phyloP scores from a whole-genome alignment of 2,329 filamentous ascomycete species.

The Geoglossum cookeanum region DNA sequence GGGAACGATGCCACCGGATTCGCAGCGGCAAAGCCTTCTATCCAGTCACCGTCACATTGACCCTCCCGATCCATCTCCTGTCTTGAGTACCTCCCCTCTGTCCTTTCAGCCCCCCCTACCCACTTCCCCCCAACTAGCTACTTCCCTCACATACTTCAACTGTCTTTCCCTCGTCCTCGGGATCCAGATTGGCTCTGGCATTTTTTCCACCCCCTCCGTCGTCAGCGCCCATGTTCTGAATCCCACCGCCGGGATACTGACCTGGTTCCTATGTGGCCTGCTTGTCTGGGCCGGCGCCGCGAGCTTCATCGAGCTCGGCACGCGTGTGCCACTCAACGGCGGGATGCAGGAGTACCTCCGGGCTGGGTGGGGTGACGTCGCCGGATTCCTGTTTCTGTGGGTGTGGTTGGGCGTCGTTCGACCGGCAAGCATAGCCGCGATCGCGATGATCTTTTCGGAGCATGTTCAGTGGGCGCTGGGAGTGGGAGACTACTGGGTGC shows the following conservation, averaged over 20 bases:
- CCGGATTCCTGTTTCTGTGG: constrained; percentile 45
- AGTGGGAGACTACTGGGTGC: no score
- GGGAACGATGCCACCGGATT: no score
- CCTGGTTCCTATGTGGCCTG: constrained; percentile 44
- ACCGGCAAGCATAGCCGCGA: constrained; percentile 43
- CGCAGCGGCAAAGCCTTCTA: no score
- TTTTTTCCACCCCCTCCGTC: constrained; percentile 44
- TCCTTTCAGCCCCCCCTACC: no score
- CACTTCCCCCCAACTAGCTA: no score
- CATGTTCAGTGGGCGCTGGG: constrained; percentile 9
- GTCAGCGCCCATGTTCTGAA: constrained; percentile 46
- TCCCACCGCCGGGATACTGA: constrained; percentile 34
- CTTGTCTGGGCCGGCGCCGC: constrained; percentile 45
- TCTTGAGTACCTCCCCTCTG: no score
- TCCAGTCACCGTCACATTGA: no score
- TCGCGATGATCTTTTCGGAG: constrained; percentile 40
- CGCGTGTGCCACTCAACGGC: constrained; percentile 42
- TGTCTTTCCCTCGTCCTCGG: constrained; percentile 39
- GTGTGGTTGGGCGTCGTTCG: constrained; percentile 46
- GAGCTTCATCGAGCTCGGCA: constrained; percentile 43
- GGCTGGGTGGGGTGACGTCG: constrained; percentile 40
- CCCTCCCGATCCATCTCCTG: no score
- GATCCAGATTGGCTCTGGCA: constrained; percentile 43
- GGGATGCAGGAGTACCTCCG: constrained; percentile 44
- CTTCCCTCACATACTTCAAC: constrained; percentile 11